Evolutionary conservation across 2,329 filamentous ascomycete species (phyloP).

Genomic region (Colletotrichum magnum): DNA sequence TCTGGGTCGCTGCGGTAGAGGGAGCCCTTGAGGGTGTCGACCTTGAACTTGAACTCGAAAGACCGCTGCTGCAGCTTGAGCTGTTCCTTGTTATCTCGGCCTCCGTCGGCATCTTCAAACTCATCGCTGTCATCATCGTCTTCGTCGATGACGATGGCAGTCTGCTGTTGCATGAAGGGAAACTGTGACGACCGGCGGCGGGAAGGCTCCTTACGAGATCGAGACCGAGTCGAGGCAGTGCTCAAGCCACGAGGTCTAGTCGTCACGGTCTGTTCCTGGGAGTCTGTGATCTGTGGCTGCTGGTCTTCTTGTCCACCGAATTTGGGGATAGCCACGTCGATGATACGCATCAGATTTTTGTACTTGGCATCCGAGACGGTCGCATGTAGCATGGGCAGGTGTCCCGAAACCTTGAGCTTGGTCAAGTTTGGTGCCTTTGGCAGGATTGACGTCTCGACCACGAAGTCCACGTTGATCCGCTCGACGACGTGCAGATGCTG

Average conservation of each 20-base stretch:
- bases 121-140: conserved; percentile 77
- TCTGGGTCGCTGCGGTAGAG: conserved; percentile 89
- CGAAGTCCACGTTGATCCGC: conserved; percentile 96
- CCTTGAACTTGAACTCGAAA: conserved; percentile 97
- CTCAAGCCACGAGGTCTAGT: conserved; percentile 62
- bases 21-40: conserved; percentile 93
- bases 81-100: conserved; percentile 63
- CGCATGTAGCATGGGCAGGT: conserved; percentile 91
- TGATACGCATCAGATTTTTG: conserved; percentile 95
- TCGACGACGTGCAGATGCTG: conserved; percentile 92
- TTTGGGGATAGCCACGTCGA: conserved; percentile 94
- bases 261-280: conserved; percentile 43
- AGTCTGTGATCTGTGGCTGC: conserved; percentile 41
- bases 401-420: conserved; percentile 90
- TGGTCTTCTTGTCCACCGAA: conserved; percentile 68
- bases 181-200: conserved; percentile 79
- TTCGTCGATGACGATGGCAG: conserved; percentile 85
- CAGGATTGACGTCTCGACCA: conserved; percentile 96
- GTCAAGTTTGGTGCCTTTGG: conserved; percentile 95
- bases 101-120: conserved; percentile 77
- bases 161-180: conserved; percentile 78
- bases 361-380: conserved; percentile 96
- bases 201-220: conserved; percentile 61
- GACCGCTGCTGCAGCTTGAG: conserved; percentile 87
- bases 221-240: conserved; percentile 60